These are phyloP conservation scores for Alternaria sp. DNA, from an alignment of 2,329 filamentous ascomycete species.

Conservation along the genomic window DNA sequence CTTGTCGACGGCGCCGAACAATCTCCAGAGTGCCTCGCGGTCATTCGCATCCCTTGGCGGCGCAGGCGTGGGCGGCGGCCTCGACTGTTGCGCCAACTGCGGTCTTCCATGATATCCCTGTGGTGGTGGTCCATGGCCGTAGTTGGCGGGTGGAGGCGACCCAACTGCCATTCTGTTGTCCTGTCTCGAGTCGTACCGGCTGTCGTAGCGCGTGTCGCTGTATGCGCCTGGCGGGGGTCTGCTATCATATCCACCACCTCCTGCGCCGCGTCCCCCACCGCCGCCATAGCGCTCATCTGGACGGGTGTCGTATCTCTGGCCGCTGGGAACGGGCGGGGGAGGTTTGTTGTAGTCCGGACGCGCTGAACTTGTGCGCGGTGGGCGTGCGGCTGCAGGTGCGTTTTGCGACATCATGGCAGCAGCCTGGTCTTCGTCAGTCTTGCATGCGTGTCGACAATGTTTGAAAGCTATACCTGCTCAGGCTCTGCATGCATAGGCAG, in stretches of 20 bases:
- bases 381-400: constrained; percentile 30
- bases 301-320: constrained; percentile 44
- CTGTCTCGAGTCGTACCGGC: constrained; percentile 37
- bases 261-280: constrained; percentile 31
- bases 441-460: neutral
- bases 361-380: constrained; percentile 45
- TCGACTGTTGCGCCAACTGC: constrained; percentile 56
- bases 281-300: constrained; percentile 50
- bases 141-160: constrained; percentile 58
- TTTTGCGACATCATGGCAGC: constrained; percentile 52
- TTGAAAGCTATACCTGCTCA: constrained; percentile 65
- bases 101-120: constrained; percentile 73
- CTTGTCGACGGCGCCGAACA: constrained; percentile 93
- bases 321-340: constrained; percentile 42
- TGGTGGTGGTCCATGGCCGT: constrained; percentile 63
- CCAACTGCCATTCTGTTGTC: constrained; percentile 51
- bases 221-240: constrained; percentile 52
- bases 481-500: constrained; percentile 89
- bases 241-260: constrained; percentile 37
- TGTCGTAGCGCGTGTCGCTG: constrained; percentile 45
- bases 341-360: constrained; percentile 57
- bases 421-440: constrained; percentile 43
- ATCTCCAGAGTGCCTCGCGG: constrained; percentile 75
- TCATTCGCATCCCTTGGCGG: constrained; percentile 68
- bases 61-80: constrained; percentile 58